Evolutionary conservation across 2,329 filamentous ascomycete species (phyloP), one percentile per base, ranked within the genome.

Genomic region (Lachnellula hyalina): DNA sequence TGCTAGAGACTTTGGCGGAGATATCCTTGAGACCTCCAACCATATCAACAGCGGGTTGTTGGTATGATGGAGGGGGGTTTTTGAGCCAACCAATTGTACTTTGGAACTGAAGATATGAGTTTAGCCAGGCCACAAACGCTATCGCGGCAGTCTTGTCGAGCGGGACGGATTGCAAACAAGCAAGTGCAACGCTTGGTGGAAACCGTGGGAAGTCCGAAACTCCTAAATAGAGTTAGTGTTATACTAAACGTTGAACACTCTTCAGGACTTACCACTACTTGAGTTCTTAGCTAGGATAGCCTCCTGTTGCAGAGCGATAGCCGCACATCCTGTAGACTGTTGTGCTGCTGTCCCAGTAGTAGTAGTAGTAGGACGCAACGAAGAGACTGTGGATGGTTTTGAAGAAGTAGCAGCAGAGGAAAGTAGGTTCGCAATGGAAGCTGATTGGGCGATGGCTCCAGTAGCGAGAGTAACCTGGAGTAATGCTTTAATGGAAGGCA

Each of bases 31-130:
- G 45, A 44, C 52, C 40, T 3, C 52, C 52, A 19, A 54, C 14
- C 5, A 60, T 46, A 38, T 60, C 58, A 2, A 53, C 34, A 38
- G 51, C 35, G 8, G 47, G 42, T 12, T 47, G 51, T 21, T 48
- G 50, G 46, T 58, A 58, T 41, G 36, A 51, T 5, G 35, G 47
- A 32, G 56, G 56, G 5, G 56, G 56, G 28, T 21, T 49, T 35
- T 57, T 57, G 5, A 57, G 55, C 40, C 46, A 54, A 11, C 28
- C 47, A 4, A 54, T 21, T 3, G 47, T 54, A 4, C 38, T 46
- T 25, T 54, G 52, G 15, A 54, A 47, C 14, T 54, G 47, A 2
- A 54, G 19, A 11, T 42, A 49, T 1, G 35, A 15, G 15, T 40
- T 49, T 9, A 45, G 7, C 9, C 17, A 54, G 32, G 38, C 35